These are phyloP conservation scores for Tuber magnatum DNA, from an alignment of 495 filamentous ascomycete species.

Conservation along the genomic window DNA sequence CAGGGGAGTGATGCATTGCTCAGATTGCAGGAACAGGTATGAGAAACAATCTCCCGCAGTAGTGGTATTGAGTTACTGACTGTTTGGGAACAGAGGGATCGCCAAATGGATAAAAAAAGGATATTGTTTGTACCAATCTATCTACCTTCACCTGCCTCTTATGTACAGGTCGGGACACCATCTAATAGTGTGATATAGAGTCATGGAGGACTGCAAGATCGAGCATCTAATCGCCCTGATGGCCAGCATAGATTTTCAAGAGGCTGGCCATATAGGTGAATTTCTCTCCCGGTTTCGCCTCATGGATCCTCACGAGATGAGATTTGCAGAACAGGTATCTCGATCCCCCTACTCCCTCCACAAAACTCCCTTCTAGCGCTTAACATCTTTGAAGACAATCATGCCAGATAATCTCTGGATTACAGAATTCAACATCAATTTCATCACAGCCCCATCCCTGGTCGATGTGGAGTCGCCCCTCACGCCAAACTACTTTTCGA, in stretches of 20 bases:
- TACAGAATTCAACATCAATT: conserved; percentile 7
- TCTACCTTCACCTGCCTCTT: not conserved
- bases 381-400: not conserved
- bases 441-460: not conserved
- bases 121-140: not conserved
- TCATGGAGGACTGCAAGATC: not conserved
- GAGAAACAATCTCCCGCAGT: not conserved
- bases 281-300: not conserved
- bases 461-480: not conserved
- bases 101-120: not conserved
- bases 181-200: not conserved
- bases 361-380: not conserved
- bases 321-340: not conserved
- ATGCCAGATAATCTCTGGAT: conserved; percentile 8
- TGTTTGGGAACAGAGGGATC: not conserved
- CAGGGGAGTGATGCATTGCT: not conserved
- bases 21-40: not conserved
- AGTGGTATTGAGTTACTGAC: not conserved
- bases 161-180: not conserved
- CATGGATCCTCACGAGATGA: not conserved
- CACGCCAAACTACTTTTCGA: not conserved
- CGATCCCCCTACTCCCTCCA: not conserved
- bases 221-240: conserved; percentile 1
- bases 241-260: not conserved
- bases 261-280: not conserved